Conservation (phyloP, 257 asterid species). For the Anisodus acutangulus region DNA sequence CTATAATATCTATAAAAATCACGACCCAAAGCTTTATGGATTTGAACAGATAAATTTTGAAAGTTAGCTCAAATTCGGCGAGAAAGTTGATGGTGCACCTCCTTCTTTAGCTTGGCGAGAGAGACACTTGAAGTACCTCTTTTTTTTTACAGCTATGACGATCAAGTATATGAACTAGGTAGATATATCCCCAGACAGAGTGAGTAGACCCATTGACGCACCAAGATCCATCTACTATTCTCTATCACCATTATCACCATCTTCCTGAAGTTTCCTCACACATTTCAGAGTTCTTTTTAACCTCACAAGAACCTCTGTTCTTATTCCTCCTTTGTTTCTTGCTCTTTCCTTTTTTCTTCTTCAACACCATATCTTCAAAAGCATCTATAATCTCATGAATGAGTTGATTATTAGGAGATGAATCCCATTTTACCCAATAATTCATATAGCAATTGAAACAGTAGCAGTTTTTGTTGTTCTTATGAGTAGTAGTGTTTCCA, state of each 20-base stretch:
- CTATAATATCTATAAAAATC: too few species aligned
- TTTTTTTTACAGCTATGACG: too few species aligned
- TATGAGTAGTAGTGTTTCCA: slow-evolving; percentile 31
- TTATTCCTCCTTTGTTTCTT: slow-evolving; percentile 41
- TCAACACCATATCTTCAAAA: slow-evolving; percentile 40
- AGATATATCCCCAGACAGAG: too few species aligned
- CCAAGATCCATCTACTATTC: too few species aligned
- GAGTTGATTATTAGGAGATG: slow-evolving; percentile 52
- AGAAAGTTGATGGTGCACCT: too few species aligned
- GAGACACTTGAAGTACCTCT: too few species aligned
- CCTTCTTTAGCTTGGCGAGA: too few species aligned
- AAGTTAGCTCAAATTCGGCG: too few species aligned
- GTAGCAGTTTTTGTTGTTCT: slow-evolving; percentile 40
- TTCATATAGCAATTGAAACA: slow-evolving; percentile 52
- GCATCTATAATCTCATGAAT: slow-evolving; percentile 54
- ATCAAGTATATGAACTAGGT: too few species aligned
- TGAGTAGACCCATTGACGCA: too few species aligned
- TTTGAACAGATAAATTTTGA: too few species aligned
- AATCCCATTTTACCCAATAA: slow-evolving; percentile 53
- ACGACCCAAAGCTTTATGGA: too few species aligned
- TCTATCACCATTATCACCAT: background rate
- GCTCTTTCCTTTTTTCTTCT: slow-evolving; percentile 38
- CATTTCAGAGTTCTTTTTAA: slow-evolving; percentile 25
- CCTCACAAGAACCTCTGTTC: background rate
- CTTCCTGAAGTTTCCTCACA: slow-evolving; percentile 5